Evolutionary conservation across 441 rosid species (phyloP).

Genomic region (Pelargonium australe): DNA sequence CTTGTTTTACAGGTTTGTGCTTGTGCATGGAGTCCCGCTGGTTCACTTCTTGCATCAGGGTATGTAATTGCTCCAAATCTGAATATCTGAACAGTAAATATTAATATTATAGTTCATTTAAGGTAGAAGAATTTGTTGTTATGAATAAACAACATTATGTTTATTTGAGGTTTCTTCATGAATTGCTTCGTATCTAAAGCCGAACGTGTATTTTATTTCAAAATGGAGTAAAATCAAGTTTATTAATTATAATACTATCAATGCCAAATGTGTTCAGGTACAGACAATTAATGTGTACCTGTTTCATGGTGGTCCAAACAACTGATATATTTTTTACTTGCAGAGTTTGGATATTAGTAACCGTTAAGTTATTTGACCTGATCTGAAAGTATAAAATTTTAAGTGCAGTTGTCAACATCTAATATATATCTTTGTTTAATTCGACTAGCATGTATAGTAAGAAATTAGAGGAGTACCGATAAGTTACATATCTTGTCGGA

Average conservation of each 20-base stretch:
- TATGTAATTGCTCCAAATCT: conserved; percentile 28
- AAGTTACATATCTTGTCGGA: too few species aligned
- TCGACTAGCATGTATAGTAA: too few species aligned
- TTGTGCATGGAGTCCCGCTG: conserved; percentile 98
- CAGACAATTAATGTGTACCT: neutral
- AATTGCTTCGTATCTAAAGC: neutral
- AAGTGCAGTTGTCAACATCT: neutral
- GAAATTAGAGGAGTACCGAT: too few species aligned
- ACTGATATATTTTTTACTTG: neutral
- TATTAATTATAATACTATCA: neutral
- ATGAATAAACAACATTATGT: neutral
- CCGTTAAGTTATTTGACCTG: neutral
- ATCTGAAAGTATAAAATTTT: neutral
- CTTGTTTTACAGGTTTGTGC: conserved; percentile 73
- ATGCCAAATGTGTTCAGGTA: neutral
- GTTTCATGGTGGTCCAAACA: neutral
- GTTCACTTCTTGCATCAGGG: conserved; percentile 99
- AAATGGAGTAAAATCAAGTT: neutral
- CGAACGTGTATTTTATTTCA: neutral
- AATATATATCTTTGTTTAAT: neutral
- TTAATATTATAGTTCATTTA: neutral
- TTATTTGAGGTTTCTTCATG: neutral
- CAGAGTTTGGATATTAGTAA: neutral
- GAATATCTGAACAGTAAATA: conserved; percentile 1
- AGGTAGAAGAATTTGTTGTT: neutral